Conservation (phyloP, 805 yeast species). For the Debaryomyces maramus region DNA sequence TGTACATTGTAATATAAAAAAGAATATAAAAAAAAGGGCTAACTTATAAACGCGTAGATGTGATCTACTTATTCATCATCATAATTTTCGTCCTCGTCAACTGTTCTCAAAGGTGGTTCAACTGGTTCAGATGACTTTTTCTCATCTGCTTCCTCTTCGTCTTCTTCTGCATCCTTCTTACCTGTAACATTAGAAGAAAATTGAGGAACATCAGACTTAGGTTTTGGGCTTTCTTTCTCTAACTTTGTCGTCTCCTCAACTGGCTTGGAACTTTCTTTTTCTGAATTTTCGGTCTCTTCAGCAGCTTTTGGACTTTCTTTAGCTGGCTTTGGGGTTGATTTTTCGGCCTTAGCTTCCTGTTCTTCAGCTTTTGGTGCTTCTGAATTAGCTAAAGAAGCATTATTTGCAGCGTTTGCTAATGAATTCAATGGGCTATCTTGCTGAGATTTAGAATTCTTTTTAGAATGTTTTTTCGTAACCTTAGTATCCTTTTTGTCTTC, state of each 20-base stretch:
- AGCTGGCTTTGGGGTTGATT: conserved; percentile 1
- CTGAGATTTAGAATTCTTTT: conserved; percentile 8
- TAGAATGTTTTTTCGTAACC: conserved; percentile 22
- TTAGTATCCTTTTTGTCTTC: conserved; percentile 38
- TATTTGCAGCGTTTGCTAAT: conserved; percentile 29
- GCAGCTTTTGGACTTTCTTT: conserved; percentile 4
- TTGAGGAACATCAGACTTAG: conserved; percentile 14
- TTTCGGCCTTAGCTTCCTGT: conserved; percentile 10
- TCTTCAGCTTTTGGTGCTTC: conserved; percentile 7
- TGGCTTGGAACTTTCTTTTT: background rate
- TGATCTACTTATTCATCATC: conserved; percentile 34
- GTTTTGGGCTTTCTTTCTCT: conserved; percentile 2
- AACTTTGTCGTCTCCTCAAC: conserved; percentile 6
- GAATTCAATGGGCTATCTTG: conserved; percentile 20
- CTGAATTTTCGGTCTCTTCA: conserved; percentile 12
- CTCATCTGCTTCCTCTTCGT: conserved; percentile 32
- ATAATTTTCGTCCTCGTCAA: conserved; percentile 48
- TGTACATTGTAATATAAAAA: conserved; percentile 1
- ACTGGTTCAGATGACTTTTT: conserved; percentile 27
- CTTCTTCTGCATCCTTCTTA: conserved; percentile 13
- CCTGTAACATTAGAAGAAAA: conserved; percentile 21
- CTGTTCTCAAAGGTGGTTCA: conserved; percentile 47
- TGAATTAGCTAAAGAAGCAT: background rate
- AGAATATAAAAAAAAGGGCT: background rate
- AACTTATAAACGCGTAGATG: background rate